Base-by-base conservation (phyloP, 2,329 filamentous ascomycete genomes). In the Exutisphaerella laricina region DNA sequence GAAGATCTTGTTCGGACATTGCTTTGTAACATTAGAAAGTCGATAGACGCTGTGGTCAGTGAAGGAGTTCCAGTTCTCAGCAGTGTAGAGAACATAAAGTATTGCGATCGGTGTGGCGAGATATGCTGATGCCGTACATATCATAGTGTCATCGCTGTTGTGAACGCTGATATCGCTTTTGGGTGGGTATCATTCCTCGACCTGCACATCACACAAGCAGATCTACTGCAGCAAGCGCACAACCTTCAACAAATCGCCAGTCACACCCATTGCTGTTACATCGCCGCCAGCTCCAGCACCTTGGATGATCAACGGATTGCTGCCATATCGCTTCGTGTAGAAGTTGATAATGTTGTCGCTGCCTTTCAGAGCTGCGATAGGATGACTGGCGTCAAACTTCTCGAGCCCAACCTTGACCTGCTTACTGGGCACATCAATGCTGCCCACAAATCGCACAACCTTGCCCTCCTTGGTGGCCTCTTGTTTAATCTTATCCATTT, bases 301-400 rank as follows among this genome's bases (percentile, higher is more conserved):
- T 71, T 97, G 90, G 51, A 98, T 80, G 62, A 96, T 95, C 50
- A 98, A 73, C 31, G 92, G 89, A 67, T 90, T 94, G 62, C 74
- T 77, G 45, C 88, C 88, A 63, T 98, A 98, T 58, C 92, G 78
- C 74, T 94, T 85, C 4, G 92, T 98, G 70, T 96, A 94, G 74
- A 98, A 96, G 73, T 84, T 94, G 63, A 98, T 95, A 64, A 98
- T 94, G 72, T 98, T 98, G 65, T 97, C 92, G 66, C 89, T 97
- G 25, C 92, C 92, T 77, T 95, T 94, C 45, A 98, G 75, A 35
- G 85, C 84, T 10, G 92, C 92, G 69, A 98, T 96, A 9, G 92
- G 86, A 62, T 94, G 88, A 48, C 84, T 85, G 56, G 79, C 80
- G 54, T 94, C 88, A 57, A 74, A 74, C 69, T 84, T 86, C 74